These are phyloP conservation scores for Gyromitra esculenta DNA, from an alignment of 2,329 filamentous ascomycete species.

Conservation along the genomic window DNA sequence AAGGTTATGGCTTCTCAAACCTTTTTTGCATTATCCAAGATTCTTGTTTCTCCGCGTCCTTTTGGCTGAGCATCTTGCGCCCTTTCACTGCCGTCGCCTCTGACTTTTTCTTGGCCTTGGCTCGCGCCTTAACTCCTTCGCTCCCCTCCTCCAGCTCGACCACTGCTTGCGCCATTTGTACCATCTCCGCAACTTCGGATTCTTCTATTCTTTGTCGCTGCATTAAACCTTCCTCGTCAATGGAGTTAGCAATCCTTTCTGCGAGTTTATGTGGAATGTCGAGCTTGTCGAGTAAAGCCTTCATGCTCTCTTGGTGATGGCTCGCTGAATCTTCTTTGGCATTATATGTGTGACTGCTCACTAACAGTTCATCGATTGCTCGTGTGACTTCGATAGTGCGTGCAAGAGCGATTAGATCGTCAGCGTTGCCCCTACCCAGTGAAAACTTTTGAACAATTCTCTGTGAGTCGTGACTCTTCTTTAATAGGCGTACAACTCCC, in stretches of 20 bases:
- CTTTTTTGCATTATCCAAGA: constrained; percentile 71
- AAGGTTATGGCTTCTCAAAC: constrained; percentile 44
- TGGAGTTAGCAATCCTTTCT: constrained; percentile 75
- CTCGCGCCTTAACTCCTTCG: constrained; percentile 67
- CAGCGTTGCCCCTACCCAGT: constrained; percentile 87
- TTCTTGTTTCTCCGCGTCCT: constrained; percentile 69
- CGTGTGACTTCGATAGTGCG: constrained; percentile 80
- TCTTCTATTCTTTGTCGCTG: constrained; percentile 82
- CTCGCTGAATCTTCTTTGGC: constrained; percentile 54
- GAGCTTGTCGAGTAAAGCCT: constrained; percentile 67
- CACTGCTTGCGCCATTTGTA: constrained; percentile 77
- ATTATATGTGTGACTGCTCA: constrained; percentile 15
- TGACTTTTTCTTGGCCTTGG: constrained; percentile 5
- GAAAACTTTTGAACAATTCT: constrained; percentile 94
- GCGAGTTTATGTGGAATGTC: constrained; percentile 75
- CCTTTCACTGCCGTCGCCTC: constrained; percentile 61
- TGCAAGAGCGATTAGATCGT: constrained; percentile 85
- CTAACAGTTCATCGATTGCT: constrained; percentile 67
- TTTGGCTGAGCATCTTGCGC: constrained; percentile 65
- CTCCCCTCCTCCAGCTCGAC: constrained; percentile 73
- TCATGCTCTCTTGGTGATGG: constrained; percentile 57
- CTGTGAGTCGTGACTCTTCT: constrained; percentile 82
- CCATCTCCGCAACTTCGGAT: constrained; percentile 74
- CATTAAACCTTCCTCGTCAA: constrained; percentile 91
- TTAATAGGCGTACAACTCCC: constrained; percentile 73